Evolutionary conservation across 441 rosid genomes (phyloP), one percentile per base, ranked within the genome.

Genomic region (Pelargonium hybrid): DNA sequence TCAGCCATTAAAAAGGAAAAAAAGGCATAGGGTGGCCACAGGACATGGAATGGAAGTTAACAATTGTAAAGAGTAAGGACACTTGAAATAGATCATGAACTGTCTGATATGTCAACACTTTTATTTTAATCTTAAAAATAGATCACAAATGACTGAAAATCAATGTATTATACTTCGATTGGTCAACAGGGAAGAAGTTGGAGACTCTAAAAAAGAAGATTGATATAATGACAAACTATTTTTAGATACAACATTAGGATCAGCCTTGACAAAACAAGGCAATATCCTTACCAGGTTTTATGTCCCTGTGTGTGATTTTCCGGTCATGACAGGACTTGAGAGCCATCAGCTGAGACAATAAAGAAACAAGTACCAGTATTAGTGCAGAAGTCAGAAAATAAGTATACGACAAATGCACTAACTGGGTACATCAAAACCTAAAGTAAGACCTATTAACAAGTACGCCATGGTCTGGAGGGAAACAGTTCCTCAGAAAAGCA

Each of bases 251-350:
- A 70, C 69, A 47, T 47, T 15, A 66, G 18, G 73, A 75, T 68
- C 34, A 72, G 50, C 66, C 29, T 34, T 14, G 31, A 21, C 7
- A 25, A 47, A 66, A 71, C 4, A 70, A 47, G 70, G 71, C 26
- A 15, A 48, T 69, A 67, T 70, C 73, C 86, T 87, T 80, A 93
- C 98, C 98, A 45, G 97, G 98, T 82, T 94, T 94, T 71, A 94
- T 88, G 80, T 94, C 98, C 81, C 98, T 85, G 76, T 94, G 98
- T 73, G 97, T 94, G 82, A 94, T 88, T 78, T 90, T 90, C 75
- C 94, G 98, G 67, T 84, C 95, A 85, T 94, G 98, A 71, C 98
- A 94, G 69, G 93, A 85, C 85, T 94, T 91, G 64, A 94, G 80
- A 6, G 90, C 98, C 83, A 86, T 67, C 82, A 94, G 83, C 98